phyloP scores from a whole-genome alignment of 371 early-diverging fungal species.

The Mortierella sp. region DNA sequence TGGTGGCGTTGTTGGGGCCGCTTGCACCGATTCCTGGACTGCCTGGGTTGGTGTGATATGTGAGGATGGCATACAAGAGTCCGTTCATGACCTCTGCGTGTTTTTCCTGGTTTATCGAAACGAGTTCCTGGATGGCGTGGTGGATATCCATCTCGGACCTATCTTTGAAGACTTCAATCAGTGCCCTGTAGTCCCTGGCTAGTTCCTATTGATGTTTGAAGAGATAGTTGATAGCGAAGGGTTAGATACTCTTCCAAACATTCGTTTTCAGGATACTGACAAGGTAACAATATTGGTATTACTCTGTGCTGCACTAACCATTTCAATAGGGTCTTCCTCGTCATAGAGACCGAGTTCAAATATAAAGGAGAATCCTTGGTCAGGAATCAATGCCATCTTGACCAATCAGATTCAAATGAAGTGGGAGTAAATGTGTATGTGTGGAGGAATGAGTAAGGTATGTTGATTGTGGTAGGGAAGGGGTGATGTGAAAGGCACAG shows the following conservation, averaged over 20 bases:
- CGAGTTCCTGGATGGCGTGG: constrained; percentile 73
- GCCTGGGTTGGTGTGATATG: constrained; percentile 60
- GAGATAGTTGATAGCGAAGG: too few relatives aligned
- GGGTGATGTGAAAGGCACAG: not conserved
- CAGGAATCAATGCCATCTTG: constrained; percentile 43
- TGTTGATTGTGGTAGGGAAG: not conserved
- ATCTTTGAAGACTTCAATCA: constrained; percentile 61
- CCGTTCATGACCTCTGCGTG: constrained; percentile 75
- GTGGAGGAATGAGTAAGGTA: not conserved
- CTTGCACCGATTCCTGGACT: constrained; percentile 29
- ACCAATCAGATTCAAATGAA: not conserved
- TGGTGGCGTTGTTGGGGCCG: not conserved
- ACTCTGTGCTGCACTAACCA: constrained; percentile 51
- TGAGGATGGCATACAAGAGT: constrained; percentile 74
- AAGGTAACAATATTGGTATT: too few relatives aligned
- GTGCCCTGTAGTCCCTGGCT: constrained; percentile 58
- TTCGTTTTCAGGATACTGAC: too few relatives aligned
- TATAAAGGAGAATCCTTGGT: constrained; percentile 56
- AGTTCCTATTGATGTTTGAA: constrained; percentile 63
- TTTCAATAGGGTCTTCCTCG: constrained; percentile 60
- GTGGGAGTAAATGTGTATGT: not conserved
- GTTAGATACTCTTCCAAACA: too few relatives aligned
- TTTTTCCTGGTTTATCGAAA: constrained; percentile 65
- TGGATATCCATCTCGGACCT: constrained; percentile 77
- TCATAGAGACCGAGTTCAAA: constrained; percentile 61